Evolutionary conservation across 2,329 filamentous ascomycete species (phyloP), one percentile per base, ranked within the genome.

Genomic region (Fusarium zealandicum): DNA sequence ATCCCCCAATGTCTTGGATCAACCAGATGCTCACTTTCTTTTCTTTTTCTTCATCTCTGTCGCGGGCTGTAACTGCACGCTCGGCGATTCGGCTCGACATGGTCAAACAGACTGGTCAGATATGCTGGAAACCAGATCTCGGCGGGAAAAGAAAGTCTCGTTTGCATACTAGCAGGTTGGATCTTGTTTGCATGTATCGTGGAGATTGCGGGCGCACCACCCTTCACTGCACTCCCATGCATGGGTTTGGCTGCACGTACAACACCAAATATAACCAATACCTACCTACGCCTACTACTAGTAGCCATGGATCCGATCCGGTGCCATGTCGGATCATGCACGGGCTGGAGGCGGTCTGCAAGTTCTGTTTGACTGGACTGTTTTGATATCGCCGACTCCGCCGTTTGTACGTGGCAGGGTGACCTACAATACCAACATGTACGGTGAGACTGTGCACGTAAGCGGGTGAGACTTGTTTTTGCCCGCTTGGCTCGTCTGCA

Each of bases 311-410:
- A 36, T n/a, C n/a, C n/a, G n/a, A n/a, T n/a, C n/a, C n/a, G 33
- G 7, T n/a, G 25, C 38, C 27, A 20, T 12, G 27, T 48, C 45
- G 36, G 28, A 40, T 27, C 35, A 48, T 40, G 35, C 45, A 47
- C 43, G 45, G 35, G 27, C 41, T 11, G 33, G 25, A 47, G 49
- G 59, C 59, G 59, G 58, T 61, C 59, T 61, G 59, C 49, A 33
- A 51, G 44, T 48, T 62, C 30, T 62, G 37, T 31, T n/a, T 35
- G 25, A 37, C 35, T 61, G 32, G 43, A 16, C 37, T 22, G 49
- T 39, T 44, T 30, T 33, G 49, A 49, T 30, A 25, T 37, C 22
- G 11, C 42, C 8, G 31, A 25, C 11, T 33, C 30, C 39, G n/a
- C 28, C 41, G 17, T 35, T 4, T 22, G 28, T 12, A 20, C 12